phyloP scores from a whole-genome alignment of 768 basidiomycete genomes.

The Chiua virens region DNA sequence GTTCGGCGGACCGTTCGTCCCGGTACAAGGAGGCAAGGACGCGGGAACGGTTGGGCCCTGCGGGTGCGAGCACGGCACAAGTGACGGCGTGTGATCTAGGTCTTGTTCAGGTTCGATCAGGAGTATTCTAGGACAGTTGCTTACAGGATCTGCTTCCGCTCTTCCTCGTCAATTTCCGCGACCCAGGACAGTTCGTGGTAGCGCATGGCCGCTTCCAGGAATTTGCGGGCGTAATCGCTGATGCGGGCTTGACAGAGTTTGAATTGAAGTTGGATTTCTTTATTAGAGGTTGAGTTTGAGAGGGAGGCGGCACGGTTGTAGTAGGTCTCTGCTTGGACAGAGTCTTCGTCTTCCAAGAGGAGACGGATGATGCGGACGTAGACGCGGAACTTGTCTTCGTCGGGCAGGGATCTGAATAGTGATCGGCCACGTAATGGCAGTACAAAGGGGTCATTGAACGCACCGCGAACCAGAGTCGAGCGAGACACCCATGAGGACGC shows the following conservation, averaged over 20 bases:
- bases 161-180: slow-evolving; percentile 90
- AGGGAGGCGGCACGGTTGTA: slow-evolving; percentile 94
- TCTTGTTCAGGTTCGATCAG: slow-evolving; percentile 4
- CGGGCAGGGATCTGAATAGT: slow-evolving; percentile 53
- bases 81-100: slow-evolving; percentile 86
- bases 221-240: slow-evolving; percentile 88
- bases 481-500: slow-evolving; percentile 88
- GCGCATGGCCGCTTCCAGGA: slow-evolving; percentile 89
- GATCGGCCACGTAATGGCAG: slow-evolving; percentile 2
- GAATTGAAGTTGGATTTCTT: slow-evolving; percentile 78
- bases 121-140: slow-evolving; percentile 21
- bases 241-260: slow-evolving; percentile 95
- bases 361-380: slow-evolving; percentile 95
- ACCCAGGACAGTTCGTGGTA: slow-evolving; percentile 96
- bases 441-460: slow-evolving; percentile 10
- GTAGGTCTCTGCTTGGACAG: slow-evolving; percentile 96
- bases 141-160: slow-evolving; percentile 87
- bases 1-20: slow-evolving; percentile 83
- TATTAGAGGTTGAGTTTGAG: slow-evolving; percentile 76
- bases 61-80: slow-evolving; percentile 94
- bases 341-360: slow-evolving; percentile 94
- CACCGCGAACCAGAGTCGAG: slow-evolving; percentile 88
- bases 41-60: slow-evolving; percentile 94
- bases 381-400: slow-evolving; percentile 84
- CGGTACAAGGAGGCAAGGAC: slow-evolving; percentile 90